Evolutionary conservation across 257 asterid genomes (phyloP).

Genomic region (Lithospermum erythrorhizon): DNA sequence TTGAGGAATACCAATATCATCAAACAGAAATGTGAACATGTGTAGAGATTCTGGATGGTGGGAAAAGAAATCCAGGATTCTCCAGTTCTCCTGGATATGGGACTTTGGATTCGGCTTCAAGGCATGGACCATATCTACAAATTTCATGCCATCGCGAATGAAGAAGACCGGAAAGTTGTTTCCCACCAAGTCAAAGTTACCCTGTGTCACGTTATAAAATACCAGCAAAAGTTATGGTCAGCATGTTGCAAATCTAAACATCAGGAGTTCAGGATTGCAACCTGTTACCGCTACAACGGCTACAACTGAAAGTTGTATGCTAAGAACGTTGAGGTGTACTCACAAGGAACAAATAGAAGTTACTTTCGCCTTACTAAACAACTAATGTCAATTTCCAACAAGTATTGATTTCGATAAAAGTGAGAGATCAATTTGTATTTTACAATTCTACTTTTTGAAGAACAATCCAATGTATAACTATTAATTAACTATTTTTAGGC

Average conservation of each 20-base stretch:
- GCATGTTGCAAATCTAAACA: too few relatives aligned
- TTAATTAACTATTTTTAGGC: background rate
- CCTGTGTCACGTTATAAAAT: slow-evolving; percentile 30
- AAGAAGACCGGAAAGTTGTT: slow-evolving; percentile 95
- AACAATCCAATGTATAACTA: background rate
- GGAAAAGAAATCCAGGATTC: slow-evolving; percentile 84
- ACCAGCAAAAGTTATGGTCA: background rate
- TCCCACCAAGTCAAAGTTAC: slow-evolving; percentile 93
- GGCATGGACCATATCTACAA: slow-evolving; percentile 86
- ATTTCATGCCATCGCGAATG: slow-evolving; percentile 84
- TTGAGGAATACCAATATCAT: slow-evolving; percentile 85
- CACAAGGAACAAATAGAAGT: too few relatives aligned
- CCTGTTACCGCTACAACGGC: too few relatives aligned
- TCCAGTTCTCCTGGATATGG: slow-evolving; percentile 94
- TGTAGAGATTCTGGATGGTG: slow-evolving; percentile 88
- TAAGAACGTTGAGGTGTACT: too few relatives aligned
- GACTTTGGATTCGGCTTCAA: slow-evolving; percentile 90
- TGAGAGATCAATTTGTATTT: too few relatives aligned
- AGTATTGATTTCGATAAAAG: too few relatives aligned
- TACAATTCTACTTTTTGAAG: too few relatives aligned
- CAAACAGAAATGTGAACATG: slow-evolving; percentile 78
- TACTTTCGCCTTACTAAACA: too few relatives aligned
- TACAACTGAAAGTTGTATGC: too few relatives aligned
- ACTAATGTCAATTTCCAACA: too few relatives aligned
- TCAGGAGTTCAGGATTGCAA: too few relatives aligned